A percentile compares a stretch with the other conserved stretches of the same genome.
Conservation (phyloP, 2,329 filamentous ascomycete species). For the Penicillium sp. region DNA sequence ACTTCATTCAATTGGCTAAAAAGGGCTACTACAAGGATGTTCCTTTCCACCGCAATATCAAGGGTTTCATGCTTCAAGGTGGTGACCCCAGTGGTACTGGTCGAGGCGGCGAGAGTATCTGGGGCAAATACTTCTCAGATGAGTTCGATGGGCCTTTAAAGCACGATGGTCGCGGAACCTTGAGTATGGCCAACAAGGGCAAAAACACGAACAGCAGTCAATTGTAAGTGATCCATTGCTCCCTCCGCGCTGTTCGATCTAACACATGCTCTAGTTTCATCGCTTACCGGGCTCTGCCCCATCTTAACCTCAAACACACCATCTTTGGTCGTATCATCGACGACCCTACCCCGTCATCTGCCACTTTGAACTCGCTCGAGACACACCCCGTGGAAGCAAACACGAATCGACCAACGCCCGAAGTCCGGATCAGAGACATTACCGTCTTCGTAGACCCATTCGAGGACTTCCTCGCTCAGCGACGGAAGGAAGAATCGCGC, state of each 20-base stretch:
- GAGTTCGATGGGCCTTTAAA: constrained; percentile 87
- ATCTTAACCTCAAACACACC: constrained; percentile 95
- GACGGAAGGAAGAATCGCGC: constrained; percentile 61
- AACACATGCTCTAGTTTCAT: constrained; percentile 64
- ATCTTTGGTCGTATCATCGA: constrained; percentile 87
- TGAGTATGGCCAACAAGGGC: constrained; percentile 98
- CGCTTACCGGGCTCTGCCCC: constrained; percentile 78
- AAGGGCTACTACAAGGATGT: constrained; percentile 87
- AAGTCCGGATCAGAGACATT: constrained; percentile 79
- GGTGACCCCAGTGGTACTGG: constrained; percentile 93
- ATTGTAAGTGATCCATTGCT: constrained; percentile 52
- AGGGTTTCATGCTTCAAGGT: constrained; percentile 96
- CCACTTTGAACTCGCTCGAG: constrained; percentile 71
- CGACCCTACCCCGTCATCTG: constrained; percentile 51
- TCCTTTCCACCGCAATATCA: constrained; percentile 89
- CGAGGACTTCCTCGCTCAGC: constrained; percentile 83
- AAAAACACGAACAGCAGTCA: constrained; percentile 97
- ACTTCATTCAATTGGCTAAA: constrained; percentile 85
- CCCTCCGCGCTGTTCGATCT: not conserved
- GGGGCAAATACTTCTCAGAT: constrained; percentile 92
- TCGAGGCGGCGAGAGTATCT: constrained; percentile 83
- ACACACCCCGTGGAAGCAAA: constrained; percentile 69
- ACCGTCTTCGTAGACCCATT: constrained; percentile 93
- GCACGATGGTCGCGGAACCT: constrained; percentile 76
- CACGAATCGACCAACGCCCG: constrained; percentile 72